phyloP scores from a whole-genome alignment of 352 stramenopile genomes.

The Phytophthora hybrid region DNA sequence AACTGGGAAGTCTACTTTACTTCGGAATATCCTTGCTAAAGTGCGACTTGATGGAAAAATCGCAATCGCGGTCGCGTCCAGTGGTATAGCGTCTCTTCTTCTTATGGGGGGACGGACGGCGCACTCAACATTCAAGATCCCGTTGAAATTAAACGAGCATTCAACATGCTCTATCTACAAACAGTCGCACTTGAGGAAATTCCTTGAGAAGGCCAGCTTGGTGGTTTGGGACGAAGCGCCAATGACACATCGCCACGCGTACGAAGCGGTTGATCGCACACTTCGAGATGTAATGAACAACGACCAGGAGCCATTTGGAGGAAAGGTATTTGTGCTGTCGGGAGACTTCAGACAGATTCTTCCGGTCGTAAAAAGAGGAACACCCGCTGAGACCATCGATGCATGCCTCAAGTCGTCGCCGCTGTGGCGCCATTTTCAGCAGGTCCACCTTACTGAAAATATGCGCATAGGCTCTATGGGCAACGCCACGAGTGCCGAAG shows the following conservation, averaged over 20 bases:
- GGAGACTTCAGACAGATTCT: constrained; percentile 35
- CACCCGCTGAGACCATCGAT: constrained; percentile 11
- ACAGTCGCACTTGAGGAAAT: constrained; percentile 13
- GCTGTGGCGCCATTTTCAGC: not conserved
- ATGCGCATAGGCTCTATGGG: not conserved
- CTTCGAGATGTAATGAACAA: constrained; percentile 24
- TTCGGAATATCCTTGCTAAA: constrained; percentile 34
- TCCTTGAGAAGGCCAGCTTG: constrained; percentile 12
- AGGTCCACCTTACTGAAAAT: constrained; percentile 4
- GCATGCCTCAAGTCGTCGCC: not conserved
- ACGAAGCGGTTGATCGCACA: constrained; percentile 38
- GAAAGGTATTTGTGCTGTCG: constrained; percentile 36
- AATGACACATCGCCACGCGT: constrained; percentile 14
- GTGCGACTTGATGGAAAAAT: constrained; percentile 30
- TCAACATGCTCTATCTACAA: constrained; percentile 35
- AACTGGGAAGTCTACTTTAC: constrained; percentile 44
- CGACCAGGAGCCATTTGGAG: constrained; percentile 31
- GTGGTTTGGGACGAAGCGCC: constrained; percentile 19
- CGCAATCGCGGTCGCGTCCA: constrained; percentile 39
- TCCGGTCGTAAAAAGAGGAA: constrained; percentile 17
- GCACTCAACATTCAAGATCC: constrained; percentile 51
- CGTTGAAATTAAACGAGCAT: constrained; percentile 22
- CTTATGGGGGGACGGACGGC: constrained; percentile 39
- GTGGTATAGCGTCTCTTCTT: constrained; percentile 41
- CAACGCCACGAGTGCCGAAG: not conserved